Evolutionary conservation across 169 alveolate species (phyloP).

Genomic region (Plasmodium ovale): DNA sequence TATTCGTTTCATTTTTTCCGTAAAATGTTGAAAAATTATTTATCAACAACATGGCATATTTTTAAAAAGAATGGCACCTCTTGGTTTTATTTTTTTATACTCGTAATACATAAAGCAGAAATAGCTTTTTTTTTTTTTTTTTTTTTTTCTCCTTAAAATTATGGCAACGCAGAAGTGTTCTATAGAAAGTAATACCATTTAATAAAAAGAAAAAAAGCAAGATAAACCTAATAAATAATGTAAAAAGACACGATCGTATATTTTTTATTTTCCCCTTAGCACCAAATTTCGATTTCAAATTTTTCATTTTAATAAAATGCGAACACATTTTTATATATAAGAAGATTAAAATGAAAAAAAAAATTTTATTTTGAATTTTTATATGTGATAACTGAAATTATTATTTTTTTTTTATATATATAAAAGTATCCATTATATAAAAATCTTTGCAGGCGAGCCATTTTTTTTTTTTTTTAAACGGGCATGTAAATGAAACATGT

Average conservation of each 20-base stretch:
- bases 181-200: background rate
- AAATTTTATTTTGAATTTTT: no score
- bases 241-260: background rate
- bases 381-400: background rate
- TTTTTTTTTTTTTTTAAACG: no score
- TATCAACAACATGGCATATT: background rate
- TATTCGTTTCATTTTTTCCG: background rate
- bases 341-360: no score
- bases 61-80: background rate
- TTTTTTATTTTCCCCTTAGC: background rate
- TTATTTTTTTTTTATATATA: no score
- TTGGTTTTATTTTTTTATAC: background rate
- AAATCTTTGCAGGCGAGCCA: no score
- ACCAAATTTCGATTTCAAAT: no score
- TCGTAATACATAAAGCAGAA: background rate
- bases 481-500: no score
- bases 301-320: no score
- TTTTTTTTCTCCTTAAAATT: background rate
- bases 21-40: background rate
- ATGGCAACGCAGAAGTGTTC: slow-evolving; percentile 17
- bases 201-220: background rate
- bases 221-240: background rate
- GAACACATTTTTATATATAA: background rate
- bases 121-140: no score
- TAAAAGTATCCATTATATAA: no score